Evolutionary conservation across 805 yeast genomes (phyloP), one percentile per base, ranked within the genome.

Genomic region (Saccharomycopsis fibuligera): DNA sequence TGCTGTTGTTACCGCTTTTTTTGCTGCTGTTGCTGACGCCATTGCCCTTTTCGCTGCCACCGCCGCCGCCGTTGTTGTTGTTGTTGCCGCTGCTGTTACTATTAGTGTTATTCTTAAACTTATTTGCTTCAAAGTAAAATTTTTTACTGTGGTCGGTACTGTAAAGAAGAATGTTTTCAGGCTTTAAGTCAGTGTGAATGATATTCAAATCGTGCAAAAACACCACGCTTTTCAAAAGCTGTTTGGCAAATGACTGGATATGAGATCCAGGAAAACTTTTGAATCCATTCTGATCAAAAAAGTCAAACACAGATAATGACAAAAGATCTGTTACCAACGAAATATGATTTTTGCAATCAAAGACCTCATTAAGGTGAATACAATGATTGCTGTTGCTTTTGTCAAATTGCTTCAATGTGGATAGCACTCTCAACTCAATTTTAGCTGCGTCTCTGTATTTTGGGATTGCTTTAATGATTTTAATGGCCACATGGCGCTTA

Each of bases 391-490:
- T 57, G 63, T 79, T 84, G 27, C 69, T 63, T 27, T 83, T 79
- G 62, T 88, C 97, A 61, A 79, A 80, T 58, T 75, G 75, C 50
- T 83, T 79, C 49, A 88, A 67, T 44, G 91, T 82, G 16, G 85
- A 70, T 51, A 93, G 68, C 10, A 93, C 88, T 42, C 98, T 69
- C 23, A 93, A 71, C 67, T 93, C 99, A 48, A 90, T 88, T 64
- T 84, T 86, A 12, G 96, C 87, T 2, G 99, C 99, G 60, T 90
- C 97, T 48, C 98, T 74, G 64, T 93, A 93, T 68, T 95, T 87
- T 22, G 89, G 96, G 22, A 93, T 84, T 19, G 96, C 87, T 50
- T 95, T 74, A 44, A 93, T 93, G 53, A 93, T 86, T 64, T 93
- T 93, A 52, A 93, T 84, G 1, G 99, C 99, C 40, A 88, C 93